phyloP scores from a whole-genome alignment of 441 rosid species.

The Mallotus repandus region DNA sequence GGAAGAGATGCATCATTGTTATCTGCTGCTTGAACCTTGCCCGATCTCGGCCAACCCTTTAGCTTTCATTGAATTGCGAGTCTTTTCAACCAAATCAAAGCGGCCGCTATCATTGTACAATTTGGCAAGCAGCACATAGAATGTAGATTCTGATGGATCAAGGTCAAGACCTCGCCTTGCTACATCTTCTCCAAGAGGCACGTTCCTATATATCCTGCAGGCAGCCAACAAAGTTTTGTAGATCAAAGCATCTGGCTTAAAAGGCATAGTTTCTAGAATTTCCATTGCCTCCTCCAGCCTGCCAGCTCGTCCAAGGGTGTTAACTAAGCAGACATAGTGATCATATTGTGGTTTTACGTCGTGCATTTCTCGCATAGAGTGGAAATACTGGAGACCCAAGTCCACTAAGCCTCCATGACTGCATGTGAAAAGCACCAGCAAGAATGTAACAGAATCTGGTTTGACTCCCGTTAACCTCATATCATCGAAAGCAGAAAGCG shows the following conservation, averaged over 20 bases:
- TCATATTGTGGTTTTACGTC: conserved; percentile 21
- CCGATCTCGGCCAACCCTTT: conserved; percentile 9
- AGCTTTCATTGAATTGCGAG: conserved; percentile 34
- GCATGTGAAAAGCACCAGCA: conserved; percentile 30
- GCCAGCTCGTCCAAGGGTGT: conserved; percentile 34
- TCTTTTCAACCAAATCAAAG: conserved; percentile 40
- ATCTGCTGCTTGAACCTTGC: conserved; percentile 22
- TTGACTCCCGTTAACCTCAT: conserved; percentile 26
- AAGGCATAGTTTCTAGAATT: conserved; percentile 29
- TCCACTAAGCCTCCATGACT: conserved; percentile 30
- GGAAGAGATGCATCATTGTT: conserved; percentile 31
- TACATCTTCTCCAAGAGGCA: conserved; percentile 64
- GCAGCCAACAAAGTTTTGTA: conserved; percentile 32
- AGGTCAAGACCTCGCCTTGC: conserved; percentile 59
- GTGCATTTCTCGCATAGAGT: conserved; percentile 26
- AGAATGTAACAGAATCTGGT: conserved; percentile 34
- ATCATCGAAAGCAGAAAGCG: conserved; percentile 31
- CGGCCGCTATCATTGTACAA: conserved; percentile 40
- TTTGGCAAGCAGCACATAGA: conserved; percentile 49
- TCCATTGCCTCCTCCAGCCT: conserved; percentile 27
- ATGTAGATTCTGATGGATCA: conserved; percentile 48
- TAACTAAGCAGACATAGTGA: conserved; percentile 29
- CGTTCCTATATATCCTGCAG: conserved; percentile 35
- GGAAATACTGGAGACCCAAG: conserved; percentile 29
- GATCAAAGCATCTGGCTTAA: conserved; percentile 22